phyloP scores from a whole-genome alignment of 768 basidiomycete species.

The Agrocybe praecox region DNA sequence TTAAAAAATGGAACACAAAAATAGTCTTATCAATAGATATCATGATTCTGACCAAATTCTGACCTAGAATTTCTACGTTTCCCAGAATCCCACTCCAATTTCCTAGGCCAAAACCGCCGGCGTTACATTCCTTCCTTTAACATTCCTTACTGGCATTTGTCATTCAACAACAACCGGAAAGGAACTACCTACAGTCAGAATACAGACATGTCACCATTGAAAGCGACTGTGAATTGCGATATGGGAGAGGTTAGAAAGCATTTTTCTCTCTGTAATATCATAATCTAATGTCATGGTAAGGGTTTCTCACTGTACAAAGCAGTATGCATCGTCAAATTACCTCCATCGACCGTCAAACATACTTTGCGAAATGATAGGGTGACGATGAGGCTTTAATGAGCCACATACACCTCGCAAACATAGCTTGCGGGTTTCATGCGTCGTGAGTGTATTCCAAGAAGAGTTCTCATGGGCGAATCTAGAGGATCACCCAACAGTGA shows the following conservation, averaged over 20 bases:
- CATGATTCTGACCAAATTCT: no score
- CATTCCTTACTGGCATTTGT: no score
- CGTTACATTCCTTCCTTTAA: no score
- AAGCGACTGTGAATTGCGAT: slow-evolving; percentile 55
- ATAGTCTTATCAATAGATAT: no score
- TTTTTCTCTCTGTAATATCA: neutral
- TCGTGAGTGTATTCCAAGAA: slow-evolving; percentile 36
- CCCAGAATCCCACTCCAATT: no score
- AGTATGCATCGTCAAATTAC: slow-evolving; percentile 23
- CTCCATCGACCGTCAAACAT: no score
- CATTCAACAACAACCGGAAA: neutral
- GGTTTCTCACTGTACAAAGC: slow-evolving; percentile 53
- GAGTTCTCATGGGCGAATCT: neutral
- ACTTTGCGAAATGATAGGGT: slow-evolving; percentile 34
- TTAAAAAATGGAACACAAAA: no score
- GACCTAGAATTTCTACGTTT: no score
- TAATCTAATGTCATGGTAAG: slow-evolving; percentile 22
- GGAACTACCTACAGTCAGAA: no score
- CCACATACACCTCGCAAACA: slow-evolving; percentile 59
- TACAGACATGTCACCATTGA: slow-evolving; percentile 19
- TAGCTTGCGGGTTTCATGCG: slow-evolving; percentile 73
- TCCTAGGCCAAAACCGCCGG: no score
- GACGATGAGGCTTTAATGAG: slow-evolving; percentile 57
- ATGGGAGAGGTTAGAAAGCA: slow-evolving; percentile 52
- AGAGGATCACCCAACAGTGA: slow-evolving; percentile 37